phyloP scores from a whole-genome alignment of 2,329 filamentous ascomycete genomes.

The Blastomyces gilchristii region DNA sequence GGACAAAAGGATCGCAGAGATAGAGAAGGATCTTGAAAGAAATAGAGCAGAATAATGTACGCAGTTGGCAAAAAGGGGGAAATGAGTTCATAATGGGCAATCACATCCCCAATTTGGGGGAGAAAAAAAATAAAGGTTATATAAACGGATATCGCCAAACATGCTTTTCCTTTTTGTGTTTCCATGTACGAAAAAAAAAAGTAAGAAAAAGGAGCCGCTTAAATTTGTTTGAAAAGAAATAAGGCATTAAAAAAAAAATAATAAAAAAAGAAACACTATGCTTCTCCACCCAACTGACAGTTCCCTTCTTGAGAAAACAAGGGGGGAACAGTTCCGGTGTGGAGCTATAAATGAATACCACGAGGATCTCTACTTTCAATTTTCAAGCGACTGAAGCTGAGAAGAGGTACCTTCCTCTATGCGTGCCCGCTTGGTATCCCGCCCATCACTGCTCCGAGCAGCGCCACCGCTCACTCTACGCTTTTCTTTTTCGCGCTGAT shows the following conservation, averaged over 20 bases:
- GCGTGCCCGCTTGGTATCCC: conserved; percentile 32
- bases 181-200: background rate
- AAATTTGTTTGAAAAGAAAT: background rate
- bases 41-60: background rate
- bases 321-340: too few relatives aligned
- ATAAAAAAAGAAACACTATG: background rate
- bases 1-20: background rate
- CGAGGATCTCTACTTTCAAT: background rate
- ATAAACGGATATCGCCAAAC: background rate
- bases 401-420: conserved; percentile 19
- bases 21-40: background rate
- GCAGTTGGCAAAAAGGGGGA: background rate
- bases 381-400: conserved; percentile 5
- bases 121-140: too few relatives aligned
- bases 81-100: background rate
- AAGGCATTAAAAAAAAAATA: background rate
- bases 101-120: background rate
- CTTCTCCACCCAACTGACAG: background rate
- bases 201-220: background rate
- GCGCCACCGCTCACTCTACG: conserved; percentile 33
- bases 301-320: background rate
- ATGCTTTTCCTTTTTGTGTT: background rate
- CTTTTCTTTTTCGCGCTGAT: conserved; percentile 39
- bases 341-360: background rate
- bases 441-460: conserved; percentile 24